Evolutionary conservation across 176 grass and related monocot species (phyloP), one percentile per base, ranked within the genome.

Genomic region (Otatea glauca): DNA sequence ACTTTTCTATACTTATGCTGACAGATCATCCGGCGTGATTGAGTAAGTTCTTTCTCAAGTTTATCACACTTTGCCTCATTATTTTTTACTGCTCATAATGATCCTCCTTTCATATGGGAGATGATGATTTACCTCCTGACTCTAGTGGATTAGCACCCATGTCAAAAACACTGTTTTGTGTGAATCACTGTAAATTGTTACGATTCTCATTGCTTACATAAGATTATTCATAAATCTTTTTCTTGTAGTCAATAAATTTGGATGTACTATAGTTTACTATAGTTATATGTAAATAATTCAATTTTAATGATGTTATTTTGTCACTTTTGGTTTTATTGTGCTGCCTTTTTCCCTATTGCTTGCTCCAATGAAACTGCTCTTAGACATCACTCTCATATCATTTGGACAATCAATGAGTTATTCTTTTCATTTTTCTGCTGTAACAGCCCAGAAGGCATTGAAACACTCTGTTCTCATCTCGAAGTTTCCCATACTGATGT

Each of bases 401-500:
- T 35, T 17, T 35, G 7, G 15, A 53, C 49, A 54, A 20, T 54
- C 5, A 27, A 24, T 75, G 20, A 74, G 9, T 65, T 50, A 18
- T 37, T 35, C 6, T 53, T 38, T 59, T 32, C 39, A 9, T 47
- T 76, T 81, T 25, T 8, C 66, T 55, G 18, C 58, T 66, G 68
- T 24, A 72, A 88, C 93, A 99, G 97, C 39, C 97, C 97, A 77
- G 97, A 99, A 90, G 97, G 97, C 42, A 96, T 99, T 27, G 93
- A 96, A 86, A 85, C 87, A 42, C 91, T 99, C 47, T 99, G 97
- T 89, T 89, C 90, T 75, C 68, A 89, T 86, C 87, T 99, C 6
- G 93, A 94, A 69, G 97, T 99, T 86, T 84, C 94, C 68, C 90
- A 94, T 89, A 99, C 97, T 5, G 97, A 99, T 89, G 92, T 96